These are phyloP conservation scores for Fusarium buharicum DNA, from an alignment of 2,329 filamentous ascomycete genomes.

Conservation along the genomic window DNA sequence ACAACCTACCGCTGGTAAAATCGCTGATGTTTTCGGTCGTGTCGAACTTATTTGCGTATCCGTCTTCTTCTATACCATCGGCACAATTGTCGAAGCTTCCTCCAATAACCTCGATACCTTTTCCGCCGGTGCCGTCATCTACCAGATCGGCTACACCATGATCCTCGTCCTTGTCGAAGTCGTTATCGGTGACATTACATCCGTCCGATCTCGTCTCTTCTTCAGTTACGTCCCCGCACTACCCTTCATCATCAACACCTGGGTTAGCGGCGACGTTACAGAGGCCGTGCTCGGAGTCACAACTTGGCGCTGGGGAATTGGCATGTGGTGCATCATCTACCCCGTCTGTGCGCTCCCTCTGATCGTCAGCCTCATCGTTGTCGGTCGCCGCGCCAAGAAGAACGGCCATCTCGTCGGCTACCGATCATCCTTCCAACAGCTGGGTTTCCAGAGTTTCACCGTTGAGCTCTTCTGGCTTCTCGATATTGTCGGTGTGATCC, in stretches of 20 bases:
- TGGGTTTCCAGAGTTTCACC: conserved; percentile 49
- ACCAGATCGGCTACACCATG: conserved; percentile 72
- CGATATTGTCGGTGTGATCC: conserved; percentile 57
- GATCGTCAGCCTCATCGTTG: conserved; percentile 61
- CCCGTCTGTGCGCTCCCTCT: conserved; percentile 67
- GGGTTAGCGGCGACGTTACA: conserved; percentile 69
- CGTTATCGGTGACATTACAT: conserved; percentile 72
- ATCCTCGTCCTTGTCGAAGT: conserved; percentile 71
- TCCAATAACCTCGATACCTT: conserved; percentile 62
- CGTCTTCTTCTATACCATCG: conserved; percentile 69
- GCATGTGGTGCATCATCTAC: conserved; percentile 73
- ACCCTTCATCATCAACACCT: conserved; percentile 72
- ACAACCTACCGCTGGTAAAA: conserved; percentile 67
- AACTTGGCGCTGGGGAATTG: conserved; percentile 71
- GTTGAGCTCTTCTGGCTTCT: conserved; percentile 60
- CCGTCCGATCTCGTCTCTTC: conserved; percentile 69
- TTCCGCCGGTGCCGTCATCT: conserved; percentile 67
- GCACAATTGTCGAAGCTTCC: conserved; percentile 66
- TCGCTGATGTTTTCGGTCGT: conserved; percentile 72
- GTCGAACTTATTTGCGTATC: conserved; percentile 66
- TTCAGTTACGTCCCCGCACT: conserved; percentile 71
- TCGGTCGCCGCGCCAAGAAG: conserved; percentile 63
- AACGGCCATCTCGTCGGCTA: conserved; percentile 57
- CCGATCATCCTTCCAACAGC: conserved; percentile 47
- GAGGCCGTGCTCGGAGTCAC: conserved; percentile 58